These are phyloP conservation scores for Phaeosphaeriaceae sp. DNA, from an alignment of 2,329 filamentous ascomycete species.

Conservation along the genomic window DNA sequence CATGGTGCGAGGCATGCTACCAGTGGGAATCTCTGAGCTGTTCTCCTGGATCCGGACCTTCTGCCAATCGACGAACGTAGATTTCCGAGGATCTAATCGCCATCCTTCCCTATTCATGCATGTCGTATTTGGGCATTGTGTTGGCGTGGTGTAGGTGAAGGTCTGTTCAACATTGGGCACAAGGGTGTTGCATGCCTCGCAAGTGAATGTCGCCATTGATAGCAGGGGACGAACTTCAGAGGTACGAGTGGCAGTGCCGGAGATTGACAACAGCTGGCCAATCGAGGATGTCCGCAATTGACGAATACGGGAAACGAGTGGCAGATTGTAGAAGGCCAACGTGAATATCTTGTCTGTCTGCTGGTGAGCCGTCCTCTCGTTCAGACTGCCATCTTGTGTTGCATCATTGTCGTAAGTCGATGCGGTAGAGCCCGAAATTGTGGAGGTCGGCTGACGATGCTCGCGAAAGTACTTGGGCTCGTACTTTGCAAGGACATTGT, in stretches of 20 bases:
- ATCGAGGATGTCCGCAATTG: constrained; percentile 88
- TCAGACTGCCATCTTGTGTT: constrained; percentile 61
- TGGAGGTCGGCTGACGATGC: constrained; percentile 81
- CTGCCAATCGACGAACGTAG: constrained; percentile 99
- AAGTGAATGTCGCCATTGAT: constrained; percentile 89
- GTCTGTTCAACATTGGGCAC: constrained; percentile 95
- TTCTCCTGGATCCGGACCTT: constrained; percentile 99
- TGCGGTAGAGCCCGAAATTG: constrained; percentile 75
- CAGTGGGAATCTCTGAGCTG: constrained; percentile 96
- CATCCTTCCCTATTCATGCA: constrained; percentile 93
- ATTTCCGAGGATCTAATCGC: constrained; percentile 95
- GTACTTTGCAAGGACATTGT: constrained; percentile 93
- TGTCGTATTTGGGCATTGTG: constrained; percentile 86
- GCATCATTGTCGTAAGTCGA: constrained; percentile 66
- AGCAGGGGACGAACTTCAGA: constrained; percentile 96
- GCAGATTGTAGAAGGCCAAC: constrained; percentile 91
- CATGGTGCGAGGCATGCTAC: constrained; percentile 98
- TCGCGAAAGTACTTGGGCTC: constrained; percentile 93
- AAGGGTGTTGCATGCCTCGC: constrained; percentile 83
- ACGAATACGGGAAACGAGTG: constrained; percentile 83
- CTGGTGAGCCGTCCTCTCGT: constrained; percentile 83
- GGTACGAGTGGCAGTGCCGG: constrained; percentile 93
- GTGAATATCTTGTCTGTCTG: constrained; percentile 97
- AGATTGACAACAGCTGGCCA: constrained; percentile 92
- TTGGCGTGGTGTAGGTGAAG: constrained; percentile 96